phyloP scores from a whole-genome alignment of 352 stramenopile species.

The Phytopythium boreale region DNA sequence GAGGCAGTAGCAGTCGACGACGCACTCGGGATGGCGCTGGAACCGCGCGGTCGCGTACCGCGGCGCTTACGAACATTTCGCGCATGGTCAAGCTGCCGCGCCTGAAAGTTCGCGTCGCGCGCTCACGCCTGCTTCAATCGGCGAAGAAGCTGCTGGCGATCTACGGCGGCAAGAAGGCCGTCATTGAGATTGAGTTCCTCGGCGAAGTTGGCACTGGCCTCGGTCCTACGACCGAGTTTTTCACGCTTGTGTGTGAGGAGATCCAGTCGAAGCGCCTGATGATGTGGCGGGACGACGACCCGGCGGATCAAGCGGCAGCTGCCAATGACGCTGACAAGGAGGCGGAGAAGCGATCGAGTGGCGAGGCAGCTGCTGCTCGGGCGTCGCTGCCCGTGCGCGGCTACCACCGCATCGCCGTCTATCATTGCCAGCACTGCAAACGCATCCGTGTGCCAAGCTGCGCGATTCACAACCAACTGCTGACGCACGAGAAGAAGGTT shows the following conservation, averaged over 20 bases:
- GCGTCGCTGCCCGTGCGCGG: slow-evolving; percentile 47
- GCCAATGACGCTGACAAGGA: slow-evolving; percentile 13
- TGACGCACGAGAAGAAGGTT: slow-evolving; percentile 53
- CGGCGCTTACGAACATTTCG: slow-evolving; percentile 43
- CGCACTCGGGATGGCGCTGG: slow-evolving; percentile 29
- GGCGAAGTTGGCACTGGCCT: slow-evolving; percentile 74
- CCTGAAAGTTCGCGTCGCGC: slow-evolving; percentile 69
- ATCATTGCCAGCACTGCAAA: slow-evolving; percentile 51
- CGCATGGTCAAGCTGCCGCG: slow-evolving; percentile 74
- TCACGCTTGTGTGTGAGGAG: slow-evolving; percentile 69
- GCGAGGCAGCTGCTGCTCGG: not conserved
- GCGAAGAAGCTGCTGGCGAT: slow-evolving; percentile 70
- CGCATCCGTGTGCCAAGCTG: slow-evolving; percentile 49
- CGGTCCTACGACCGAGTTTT: slow-evolving; percentile 78
- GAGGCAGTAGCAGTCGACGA: slow-evolving; percentile 17
- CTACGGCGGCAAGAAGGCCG: slow-evolving; percentile 70
- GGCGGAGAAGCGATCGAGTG: slow-evolving; percentile 1
- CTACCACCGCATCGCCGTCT: slow-evolving; percentile 70
- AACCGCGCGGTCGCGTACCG: slow-evolving; percentile 26
- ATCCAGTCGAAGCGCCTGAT: slow-evolving; percentile 56
- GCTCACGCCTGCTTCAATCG: slow-evolving; percentile 55
- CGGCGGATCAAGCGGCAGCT: slow-evolving; percentile 6
- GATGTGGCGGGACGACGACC: slow-evolving; percentile 56
- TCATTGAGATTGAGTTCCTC: slow-evolving; percentile 81
- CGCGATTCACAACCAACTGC: slow-evolving; percentile 36